Conservation (phyloP, 441 rosid genomes). For the Brassica hybrid region DNA sequence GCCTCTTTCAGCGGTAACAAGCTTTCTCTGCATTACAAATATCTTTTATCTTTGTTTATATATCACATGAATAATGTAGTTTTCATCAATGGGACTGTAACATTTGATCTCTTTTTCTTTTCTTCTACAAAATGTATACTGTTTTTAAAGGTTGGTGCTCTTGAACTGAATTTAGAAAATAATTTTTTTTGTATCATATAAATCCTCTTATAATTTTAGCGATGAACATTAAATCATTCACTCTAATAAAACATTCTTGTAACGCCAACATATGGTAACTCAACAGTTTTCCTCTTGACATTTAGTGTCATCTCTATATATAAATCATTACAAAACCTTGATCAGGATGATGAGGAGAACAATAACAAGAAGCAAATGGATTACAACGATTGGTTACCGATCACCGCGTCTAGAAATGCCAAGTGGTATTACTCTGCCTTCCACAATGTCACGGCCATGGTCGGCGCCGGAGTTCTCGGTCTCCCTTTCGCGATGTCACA, state of each 20-base stretch:
- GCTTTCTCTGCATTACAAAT: not conserved
- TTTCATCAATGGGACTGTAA: conserved; percentile 17
- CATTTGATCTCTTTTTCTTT: not conserved
- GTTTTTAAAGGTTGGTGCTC: not conserved
- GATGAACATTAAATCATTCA: not conserved
- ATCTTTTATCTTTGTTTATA: not conserved
- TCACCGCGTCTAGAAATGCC: conserved; percentile 48
- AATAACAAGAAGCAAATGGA: conserved; percentile 29
- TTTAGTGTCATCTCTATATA: not conserved
- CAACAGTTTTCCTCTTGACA: not conserved
- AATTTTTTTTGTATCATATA: not conserved
- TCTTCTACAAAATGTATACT: not conserved
- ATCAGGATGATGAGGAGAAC: conserved; percentile 30
- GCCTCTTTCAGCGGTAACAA: conserved; percentile 24
- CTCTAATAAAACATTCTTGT: not conserved
- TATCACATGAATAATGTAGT: conserved; percentile 30
- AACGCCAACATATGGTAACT: not conserved
- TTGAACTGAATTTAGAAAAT: not conserved
- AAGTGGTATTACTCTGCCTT: conserved; percentile 53
- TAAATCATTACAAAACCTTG: conserved; percentile 12
- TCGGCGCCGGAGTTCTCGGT: conserved; percentile 50
- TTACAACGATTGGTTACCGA: conserved; percentile 46
- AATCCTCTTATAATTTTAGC: not conserved
- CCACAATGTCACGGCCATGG: conserved; percentile 52
- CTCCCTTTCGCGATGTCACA: conserved; percentile 52